A percentile compares a stretch with the other conserved stretches of the same genome.
Evolutionary conservation across 2,329 filamentous ascomycete genomes (phyloP).

Genomic region (Apiospora hydei): DNA sequence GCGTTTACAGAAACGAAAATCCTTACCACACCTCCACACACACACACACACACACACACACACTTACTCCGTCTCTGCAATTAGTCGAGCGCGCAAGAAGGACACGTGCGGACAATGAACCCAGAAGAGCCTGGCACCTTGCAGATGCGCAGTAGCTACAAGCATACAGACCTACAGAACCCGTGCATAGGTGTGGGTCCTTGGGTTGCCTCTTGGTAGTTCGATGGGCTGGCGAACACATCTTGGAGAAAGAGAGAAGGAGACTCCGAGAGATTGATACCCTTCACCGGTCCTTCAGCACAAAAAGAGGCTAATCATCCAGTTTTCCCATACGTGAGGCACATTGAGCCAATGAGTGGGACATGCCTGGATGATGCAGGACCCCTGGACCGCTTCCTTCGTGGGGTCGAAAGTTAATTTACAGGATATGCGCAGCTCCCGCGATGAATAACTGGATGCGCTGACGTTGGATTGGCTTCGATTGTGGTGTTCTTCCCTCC

Average conservation of each 20-base stretch:
- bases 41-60: conserved; percentile 1
- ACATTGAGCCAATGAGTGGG: conserved; percentile 16
- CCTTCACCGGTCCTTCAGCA: conserved; percentile 19
- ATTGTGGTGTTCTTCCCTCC: not conserved
- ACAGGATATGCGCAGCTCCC: conserved; percentile 20
- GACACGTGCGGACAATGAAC: conserved; percentile 12
- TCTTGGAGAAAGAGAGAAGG: not conserved
- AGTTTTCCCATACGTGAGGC: conserved; percentile 18
- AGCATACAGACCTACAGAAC: conserved; percentile 4
- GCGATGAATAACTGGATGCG: conserved; percentile 4
- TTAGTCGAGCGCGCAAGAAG: conserved; percentile 12
- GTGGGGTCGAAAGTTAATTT: conserved; percentile 24
- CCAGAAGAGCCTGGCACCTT: conserved; percentile 11
- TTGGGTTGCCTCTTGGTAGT: conserved; percentile 1
- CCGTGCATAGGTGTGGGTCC: not conserved
- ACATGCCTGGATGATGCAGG: not conserved
- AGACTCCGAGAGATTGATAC: not conserved
- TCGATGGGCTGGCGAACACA: not conserved
- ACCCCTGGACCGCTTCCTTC: conserved; percentile 12
- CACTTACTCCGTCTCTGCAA: not conserved
- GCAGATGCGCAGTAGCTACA: conserved; percentile 13
- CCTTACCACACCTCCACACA: not conserved
- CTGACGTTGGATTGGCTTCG: conserved; percentile 12
- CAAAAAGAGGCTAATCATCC: conserved; percentile 11
- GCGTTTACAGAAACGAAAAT: conserved; percentile 4